phyloP scores from a whole-genome alignment of 2,329 filamentous ascomycete species.

The Sclerotiophoma versabilis region DNA sequence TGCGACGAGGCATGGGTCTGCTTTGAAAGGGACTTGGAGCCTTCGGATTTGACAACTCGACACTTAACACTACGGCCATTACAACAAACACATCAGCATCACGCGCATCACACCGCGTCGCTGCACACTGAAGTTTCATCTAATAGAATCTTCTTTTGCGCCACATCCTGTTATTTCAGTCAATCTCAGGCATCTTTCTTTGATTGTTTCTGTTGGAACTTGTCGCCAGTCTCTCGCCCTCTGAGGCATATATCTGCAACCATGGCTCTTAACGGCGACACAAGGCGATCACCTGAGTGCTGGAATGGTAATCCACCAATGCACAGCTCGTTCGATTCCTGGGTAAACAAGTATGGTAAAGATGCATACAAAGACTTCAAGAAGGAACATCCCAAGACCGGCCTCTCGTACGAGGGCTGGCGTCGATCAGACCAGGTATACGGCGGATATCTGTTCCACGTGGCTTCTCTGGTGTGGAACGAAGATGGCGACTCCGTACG shows the following conservation, averaged over 20 bases:
- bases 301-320: constrained; percentile 2
- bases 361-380: constrained; percentile 34
- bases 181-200: constrained; percentile 1
- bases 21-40: constrained; percentile 40
- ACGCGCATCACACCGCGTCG: constrained; percentile 33
- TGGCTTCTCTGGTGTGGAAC: constrained; percentile 38
- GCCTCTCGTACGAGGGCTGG: constrained; percentile 44
- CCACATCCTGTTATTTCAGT: constrained; percentile 12
- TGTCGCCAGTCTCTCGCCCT: neutral
- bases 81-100: constrained; percentile 26
- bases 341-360: constrained; percentile 8
- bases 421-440: constrained; percentile 34
- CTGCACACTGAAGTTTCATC: constrained; percentile 17
- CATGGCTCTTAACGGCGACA: constrained; percentile 10
- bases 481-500: constrained; percentile 40
- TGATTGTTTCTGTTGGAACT: neutral
- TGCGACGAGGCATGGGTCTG: constrained; percentile 46
- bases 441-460: constrained; percentile 41
- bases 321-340: constrained; percentile 8
- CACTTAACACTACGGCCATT: constrained; percentile 41
- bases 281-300: neutral
- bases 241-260: constrained; percentile 12
- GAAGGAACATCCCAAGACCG: constrained; percentile 28
- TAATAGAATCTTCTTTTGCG: constrained; percentile 13
- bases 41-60: constrained; percentile 29